phyloP scores from a whole-genome alignment of 2,329 filamentous ascomycete species.

The Aspergillus bombycis region DNA sequence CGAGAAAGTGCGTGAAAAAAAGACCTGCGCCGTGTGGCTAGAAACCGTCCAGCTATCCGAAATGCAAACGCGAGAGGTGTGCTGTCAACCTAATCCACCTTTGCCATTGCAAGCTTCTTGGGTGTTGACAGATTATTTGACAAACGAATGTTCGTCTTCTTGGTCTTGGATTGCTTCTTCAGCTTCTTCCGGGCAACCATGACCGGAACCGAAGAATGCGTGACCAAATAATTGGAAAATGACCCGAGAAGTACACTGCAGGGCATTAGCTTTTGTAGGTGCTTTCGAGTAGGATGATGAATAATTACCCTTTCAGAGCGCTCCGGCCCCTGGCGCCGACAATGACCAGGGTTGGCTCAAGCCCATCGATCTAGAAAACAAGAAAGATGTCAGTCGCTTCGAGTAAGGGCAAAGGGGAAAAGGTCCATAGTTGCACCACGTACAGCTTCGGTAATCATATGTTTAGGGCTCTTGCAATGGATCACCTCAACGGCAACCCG shows the following conservation, averaged over 20 bases:
- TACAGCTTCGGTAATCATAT: constrained; percentile 90
- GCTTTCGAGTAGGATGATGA: not conserved
- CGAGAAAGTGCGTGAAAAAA: not conserved
- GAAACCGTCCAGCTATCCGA: constrained; percentile 5
- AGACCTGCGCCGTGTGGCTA: constrained; percentile 7
- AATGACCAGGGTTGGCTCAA: constrained; percentile 89
- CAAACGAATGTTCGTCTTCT: constrained; percentile 69
- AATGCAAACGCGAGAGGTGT: not conserved
- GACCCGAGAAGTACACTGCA: constrained; percentile 86
- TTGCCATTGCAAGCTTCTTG: constrained; percentile 69
- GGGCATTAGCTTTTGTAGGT: not conserved
- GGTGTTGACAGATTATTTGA: constrained; percentile 81
- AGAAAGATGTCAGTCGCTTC: constrained; percentile 12
- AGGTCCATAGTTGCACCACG: constrained; percentile 31
- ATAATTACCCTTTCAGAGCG: constrained; percentile 82
- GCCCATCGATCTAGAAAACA: constrained; percentile 72
- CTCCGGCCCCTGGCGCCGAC: constrained; percentile 89
- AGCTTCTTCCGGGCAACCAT: constrained; percentile 96
- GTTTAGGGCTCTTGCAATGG: constrained; percentile 96
- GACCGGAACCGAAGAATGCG: constrained; percentile 93
- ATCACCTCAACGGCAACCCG: constrained; percentile 93
- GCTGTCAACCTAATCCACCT: constrained; percentile 64
- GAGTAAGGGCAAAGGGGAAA: not conserved
- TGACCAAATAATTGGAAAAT: constrained; percentile 96
- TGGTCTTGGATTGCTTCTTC: constrained; percentile 82